A percentile compares a stretch with the other conserved stretches of the same genome.
Evolutionary conservation across 345 rosid genomes (phyloP).

Genomic region (Pistacia integerrima): DNA sequence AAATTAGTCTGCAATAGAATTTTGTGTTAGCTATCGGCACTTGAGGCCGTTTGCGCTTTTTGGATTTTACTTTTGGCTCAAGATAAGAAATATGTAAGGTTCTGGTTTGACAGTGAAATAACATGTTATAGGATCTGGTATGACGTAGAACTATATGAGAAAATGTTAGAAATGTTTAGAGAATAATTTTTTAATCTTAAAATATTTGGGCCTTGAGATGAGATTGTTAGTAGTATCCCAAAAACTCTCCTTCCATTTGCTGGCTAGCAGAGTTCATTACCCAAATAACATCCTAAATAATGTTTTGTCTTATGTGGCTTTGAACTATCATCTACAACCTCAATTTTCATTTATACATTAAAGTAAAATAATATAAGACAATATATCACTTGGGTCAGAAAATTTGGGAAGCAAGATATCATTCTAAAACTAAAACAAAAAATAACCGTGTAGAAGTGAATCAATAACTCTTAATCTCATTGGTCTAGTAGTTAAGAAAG

Average conservation of each 20-base stretch:
- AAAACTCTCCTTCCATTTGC: neutral
- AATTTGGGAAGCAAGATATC: no score
- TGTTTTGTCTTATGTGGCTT: no score
- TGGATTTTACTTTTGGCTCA: neutral
- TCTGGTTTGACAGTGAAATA: neutral
- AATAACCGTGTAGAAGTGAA: no score
- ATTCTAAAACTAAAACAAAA: no score
- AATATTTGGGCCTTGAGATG: neutral
- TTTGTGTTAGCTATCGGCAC: conserved; percentile 12
- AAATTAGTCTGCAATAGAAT: conserved; percentile 2
- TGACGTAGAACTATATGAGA: neutral
- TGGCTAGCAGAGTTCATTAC: neutral
- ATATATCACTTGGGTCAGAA: no score
- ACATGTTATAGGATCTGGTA: neutral
- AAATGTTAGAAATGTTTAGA: neutral
- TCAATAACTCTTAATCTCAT: no score
- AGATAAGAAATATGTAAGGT: conserved; percentile 1
- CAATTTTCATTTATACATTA: no score
- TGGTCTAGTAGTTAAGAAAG: no score
- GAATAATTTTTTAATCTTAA: neutral
- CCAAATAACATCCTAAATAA: no score
- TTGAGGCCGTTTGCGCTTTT: neutral
- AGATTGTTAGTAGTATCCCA: neutral
- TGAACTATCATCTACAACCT: no score
- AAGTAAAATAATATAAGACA: no score